Base-by-base conservation (phyloP, 1,139 yeast genomes). In the Torulaspora pretoriensis region DNA sequence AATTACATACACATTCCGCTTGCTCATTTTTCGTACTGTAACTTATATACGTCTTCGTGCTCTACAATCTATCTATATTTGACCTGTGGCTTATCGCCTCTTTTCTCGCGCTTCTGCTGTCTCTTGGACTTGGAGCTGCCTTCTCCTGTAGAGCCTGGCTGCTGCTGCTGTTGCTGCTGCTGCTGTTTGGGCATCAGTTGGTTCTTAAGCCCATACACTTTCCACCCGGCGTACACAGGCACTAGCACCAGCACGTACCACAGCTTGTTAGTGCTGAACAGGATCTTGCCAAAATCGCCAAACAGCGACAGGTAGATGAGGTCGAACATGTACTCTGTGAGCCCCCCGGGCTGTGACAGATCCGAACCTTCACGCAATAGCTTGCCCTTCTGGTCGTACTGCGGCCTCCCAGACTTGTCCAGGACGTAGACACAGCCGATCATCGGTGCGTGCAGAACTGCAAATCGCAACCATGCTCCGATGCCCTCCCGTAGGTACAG, bases 21-120 rank as follows among this genome's bases (percentile, higher is more conserved):
- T 24, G 31, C 35, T 38, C 32, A 29, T 29, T 35, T 38, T 31
- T 30, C 35, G 26, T 27, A 25, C 34, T 36, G 33, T 28, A 38
- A 25, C 25, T 30, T 38, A 38, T 31, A 38, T 30, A 30, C 38
- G 24, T 40, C 28, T 19, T 35, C 34, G 41, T 31, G 41, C 41
- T 19, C 22, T 25, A 26, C 22, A 37, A 27, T 29, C 43, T 53
- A 57, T 37, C 57, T 54, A 43, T 59, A 60, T 45, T 50, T 59
- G 38, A 52, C 50, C 43, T 56, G 57, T 17, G 37, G 41, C 29
- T 56, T 56, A 32, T 59, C 61, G 35, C 58, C 61, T 35, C 55
- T 59, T 40, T 60, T 60, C 42, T 63, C 65, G 37, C 60, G 53
- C 48, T 61, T 63, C 47, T 53, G 24, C 45, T 63, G 67, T 55